phyloP scores from a whole-genome alignment of 306 rosid genomes.

The Dryas drummondii region DNA sequence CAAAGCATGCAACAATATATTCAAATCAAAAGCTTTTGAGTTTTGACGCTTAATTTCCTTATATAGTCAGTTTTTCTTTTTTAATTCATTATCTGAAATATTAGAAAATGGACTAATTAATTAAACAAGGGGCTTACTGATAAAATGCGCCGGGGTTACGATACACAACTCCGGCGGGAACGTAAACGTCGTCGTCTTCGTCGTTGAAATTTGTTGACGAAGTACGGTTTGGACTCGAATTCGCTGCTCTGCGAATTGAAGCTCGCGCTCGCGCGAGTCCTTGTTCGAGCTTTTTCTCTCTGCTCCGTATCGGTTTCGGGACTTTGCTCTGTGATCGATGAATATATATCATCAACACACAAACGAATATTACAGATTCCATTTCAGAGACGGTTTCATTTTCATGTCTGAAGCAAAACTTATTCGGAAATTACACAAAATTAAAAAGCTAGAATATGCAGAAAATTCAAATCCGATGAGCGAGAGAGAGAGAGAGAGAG shows the following conservation, averaged over 20 bases:
- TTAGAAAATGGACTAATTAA: background rate
- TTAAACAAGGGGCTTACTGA: constrained; percentile 29
- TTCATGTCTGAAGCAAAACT: no score
- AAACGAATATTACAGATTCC: no score
- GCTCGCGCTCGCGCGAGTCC: constrained; percentile 51
- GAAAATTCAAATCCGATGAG: background rate
- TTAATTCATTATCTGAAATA: background rate
- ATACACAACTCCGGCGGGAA: constrained; percentile 29
- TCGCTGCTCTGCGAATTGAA: constrained; percentile 37
- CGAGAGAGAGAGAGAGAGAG: no score
- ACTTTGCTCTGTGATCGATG: constrained; percentile 18
- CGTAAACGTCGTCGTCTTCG: constrained; percentile 18
- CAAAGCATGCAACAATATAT: background rate
- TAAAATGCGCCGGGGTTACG: constrained; percentile 47
- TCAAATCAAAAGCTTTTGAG: background rate
- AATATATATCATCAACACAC: background rate
- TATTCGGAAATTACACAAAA: no score
- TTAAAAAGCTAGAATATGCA: background rate
- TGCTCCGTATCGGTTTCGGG: constrained; percentile 14
- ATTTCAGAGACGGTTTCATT: no score
- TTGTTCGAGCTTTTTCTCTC: constrained; percentile 31
- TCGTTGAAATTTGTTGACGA: constrained; percentile 4
- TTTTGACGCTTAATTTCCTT: background rate
- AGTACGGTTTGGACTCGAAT: background rate
- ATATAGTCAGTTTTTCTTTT: background rate